Evolutionary conservation across 129 eudicot genomes (phyloP).

Genomic region (Ambrosia trifida): DNA sequence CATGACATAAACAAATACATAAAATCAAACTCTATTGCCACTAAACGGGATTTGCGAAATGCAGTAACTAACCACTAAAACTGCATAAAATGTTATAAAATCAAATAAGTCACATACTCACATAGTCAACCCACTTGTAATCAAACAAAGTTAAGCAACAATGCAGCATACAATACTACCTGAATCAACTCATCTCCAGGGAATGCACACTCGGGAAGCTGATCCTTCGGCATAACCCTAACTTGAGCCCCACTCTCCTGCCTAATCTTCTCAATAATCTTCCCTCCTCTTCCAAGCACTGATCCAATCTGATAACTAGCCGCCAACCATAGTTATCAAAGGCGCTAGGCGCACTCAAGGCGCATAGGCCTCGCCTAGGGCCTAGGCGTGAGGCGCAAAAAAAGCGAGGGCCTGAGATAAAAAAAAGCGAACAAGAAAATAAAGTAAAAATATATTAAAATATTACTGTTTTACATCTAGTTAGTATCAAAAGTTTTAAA

Average conservation of each 20-base stretch:
- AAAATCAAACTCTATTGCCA: neutral
- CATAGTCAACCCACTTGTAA: neutral
- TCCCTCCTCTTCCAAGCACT: constrained; percentile 56
- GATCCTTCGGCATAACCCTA: constrained; percentile 50
- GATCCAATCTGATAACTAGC: constrained; percentile 45
- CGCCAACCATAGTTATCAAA: too few species aligned
- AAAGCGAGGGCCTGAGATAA: too few species aligned
- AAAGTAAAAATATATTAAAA: too few species aligned
- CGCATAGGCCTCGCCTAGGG: too few species aligned
- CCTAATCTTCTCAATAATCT: constrained; percentile 50
- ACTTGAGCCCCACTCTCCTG: constrained; percentile 52
- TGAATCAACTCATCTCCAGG: constrained; percentile 64
- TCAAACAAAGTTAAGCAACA: neutral
- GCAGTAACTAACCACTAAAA: neutral
- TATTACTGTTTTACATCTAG: too few species aligned
- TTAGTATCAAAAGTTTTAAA: too few species aligned
- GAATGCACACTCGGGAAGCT: constrained; percentile 47
- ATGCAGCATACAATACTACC: constrained; percentile 15
- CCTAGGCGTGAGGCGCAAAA: too few species aligned
- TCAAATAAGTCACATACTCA: neutral
- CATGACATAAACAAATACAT: neutral
- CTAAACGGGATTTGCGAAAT: neutral
- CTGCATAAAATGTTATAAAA: neutral
- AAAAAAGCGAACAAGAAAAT: too few species aligned
- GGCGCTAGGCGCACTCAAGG: too few species aligned